Evolutionary conservation across 2,329 filamentous ascomycete species (phyloP).

Genomic region (Cladobotryum protrusum): DNA sequence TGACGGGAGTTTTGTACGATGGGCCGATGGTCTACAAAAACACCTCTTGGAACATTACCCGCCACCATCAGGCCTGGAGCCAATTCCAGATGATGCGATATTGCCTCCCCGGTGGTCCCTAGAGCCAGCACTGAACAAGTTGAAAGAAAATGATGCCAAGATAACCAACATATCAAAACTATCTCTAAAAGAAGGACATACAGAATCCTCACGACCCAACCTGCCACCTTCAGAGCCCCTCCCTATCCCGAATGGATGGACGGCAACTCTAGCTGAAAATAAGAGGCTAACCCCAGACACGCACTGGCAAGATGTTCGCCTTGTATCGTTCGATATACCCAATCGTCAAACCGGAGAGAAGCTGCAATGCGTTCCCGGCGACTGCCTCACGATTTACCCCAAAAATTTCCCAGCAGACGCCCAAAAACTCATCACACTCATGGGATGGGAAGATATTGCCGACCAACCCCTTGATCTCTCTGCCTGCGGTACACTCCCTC

Average conservation of each 20-base stretch:
- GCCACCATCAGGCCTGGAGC: slow-evolving; percentile 56
- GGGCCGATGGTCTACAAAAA: slow-evolving; percentile 62
- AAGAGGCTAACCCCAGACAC: slow-evolving; percentile 62
- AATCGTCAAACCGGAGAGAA: slow-evolving; percentile 14
- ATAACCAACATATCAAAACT: slow-evolving; percentile 1
- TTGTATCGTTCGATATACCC: slow-evolving; percentile 56
- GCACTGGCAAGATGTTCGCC: slow-evolving; percentile 94
- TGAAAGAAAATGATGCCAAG: slow-evolving; percentile 1
- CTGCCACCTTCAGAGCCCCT: slow-evolving; percentile 34
- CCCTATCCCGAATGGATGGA: slow-evolving; percentile 50
- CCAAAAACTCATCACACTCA: slow-evolving; percentile 67
- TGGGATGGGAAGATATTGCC: slow-evolving; percentile 70
- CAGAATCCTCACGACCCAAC: slow-evolving; percentile 12
- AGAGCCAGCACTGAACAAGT: slow-evolving; percentile 19
- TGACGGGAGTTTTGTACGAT: slow-evolving; percentile 75
- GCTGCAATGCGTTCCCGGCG: slow-evolving; percentile 57
- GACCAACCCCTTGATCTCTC: slow-evolving; percentile 59
- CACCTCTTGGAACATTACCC: slow-evolving; percentile 63
- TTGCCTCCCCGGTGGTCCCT: slow-evolving; percentile 64
- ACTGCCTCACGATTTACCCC: slow-evolving; percentile 75
- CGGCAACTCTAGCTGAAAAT: slow-evolving; percentile 59
- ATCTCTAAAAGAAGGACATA: slow-evolving; percentile 11
- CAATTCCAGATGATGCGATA: slow-evolving; percentile 67
- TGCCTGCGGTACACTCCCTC: slow-evolving; percentile 25
- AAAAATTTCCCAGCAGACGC: slow-evolving; percentile 83